Evolutionary conservation across 2,329 filamentous ascomycete genomes (phyloP).

Genomic region (Pestalotiopsis sp.): DNA sequence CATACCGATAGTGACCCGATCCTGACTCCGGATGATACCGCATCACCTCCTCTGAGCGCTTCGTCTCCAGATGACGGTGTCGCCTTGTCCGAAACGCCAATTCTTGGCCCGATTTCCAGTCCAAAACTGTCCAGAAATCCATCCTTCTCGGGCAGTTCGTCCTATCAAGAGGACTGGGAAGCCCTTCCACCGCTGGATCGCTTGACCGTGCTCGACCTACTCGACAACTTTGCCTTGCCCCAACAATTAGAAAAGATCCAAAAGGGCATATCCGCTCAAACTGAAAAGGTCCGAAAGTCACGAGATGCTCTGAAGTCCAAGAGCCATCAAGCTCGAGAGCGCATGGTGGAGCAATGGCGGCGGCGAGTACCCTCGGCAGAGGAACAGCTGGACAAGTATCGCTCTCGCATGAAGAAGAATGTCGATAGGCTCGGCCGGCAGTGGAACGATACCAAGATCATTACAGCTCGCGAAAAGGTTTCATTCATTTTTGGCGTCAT

Average conservation of each 20-base stretch:
- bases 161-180: conserved; percentile 89
- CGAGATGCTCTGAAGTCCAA: conserved; percentile 77
- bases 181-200: conserved; percentile 85
- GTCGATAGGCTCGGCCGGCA: conserved; percentile 84
- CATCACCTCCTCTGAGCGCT: conserved; percentile 41
- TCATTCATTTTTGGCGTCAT: conserved; percentile 95
- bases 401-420: conserved; percentile 80
- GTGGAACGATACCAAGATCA: conserved; percentile 88
- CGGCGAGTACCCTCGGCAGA: conserved; percentile 83
- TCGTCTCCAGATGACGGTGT: conserved; percentile 45
- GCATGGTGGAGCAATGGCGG: conserved; percentile 91
- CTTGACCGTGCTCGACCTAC: conserved; percentile 86
- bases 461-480: conserved; percentile 89
- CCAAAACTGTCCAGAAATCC: conserved; percentile 70
- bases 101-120: conserved; percentile 51
- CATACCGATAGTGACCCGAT: conserved; percentile 45
- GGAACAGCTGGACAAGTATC: conserved; percentile 90
- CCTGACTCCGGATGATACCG: conserved; percentile 44
- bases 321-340: conserved; percentile 78
- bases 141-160: conserved; percentile 82
- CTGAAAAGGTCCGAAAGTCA: conserved; percentile 80
- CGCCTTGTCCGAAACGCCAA: conserved; percentile 49
- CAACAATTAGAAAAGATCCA: conserved; percentile 92
- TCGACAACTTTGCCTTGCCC: conserved; percentile 90
- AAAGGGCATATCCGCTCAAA: conserved; percentile 78